These are phyloP conservation scores for Stropharia rugosoannulata DNA, from an alignment of 768 basidiomycete species.

Conservation along the genomic window DNA sequence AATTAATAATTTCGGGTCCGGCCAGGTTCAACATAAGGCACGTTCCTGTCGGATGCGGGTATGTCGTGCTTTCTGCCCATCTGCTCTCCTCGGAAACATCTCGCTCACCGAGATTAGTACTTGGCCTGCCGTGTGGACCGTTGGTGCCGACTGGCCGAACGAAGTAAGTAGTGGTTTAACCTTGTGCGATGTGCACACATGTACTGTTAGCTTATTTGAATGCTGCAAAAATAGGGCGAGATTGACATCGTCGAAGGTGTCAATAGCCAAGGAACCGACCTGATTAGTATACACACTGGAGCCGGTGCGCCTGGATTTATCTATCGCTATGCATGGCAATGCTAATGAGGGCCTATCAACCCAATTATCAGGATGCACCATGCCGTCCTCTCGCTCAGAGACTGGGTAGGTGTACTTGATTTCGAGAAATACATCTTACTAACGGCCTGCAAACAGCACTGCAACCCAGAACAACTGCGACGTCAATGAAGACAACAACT, in stretches of 20 bases:
- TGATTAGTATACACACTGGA: constrained; percentile 43
- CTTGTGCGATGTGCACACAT: background rate
- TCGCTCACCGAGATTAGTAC: constrained; percentile 22
- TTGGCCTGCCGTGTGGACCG: constrained; percentile 51
- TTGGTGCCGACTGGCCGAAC: constrained; percentile 31
- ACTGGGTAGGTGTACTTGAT: constrained; percentile 40
- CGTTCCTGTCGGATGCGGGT: constrained; percentile 61
- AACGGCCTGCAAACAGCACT: constrained; percentile 24
- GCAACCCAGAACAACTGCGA: constrained; percentile 47
- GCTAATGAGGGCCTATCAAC: background rate
- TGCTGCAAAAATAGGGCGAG: constrained; percentile 33
- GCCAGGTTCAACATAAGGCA: constrained; percentile 40
- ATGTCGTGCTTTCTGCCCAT: constrained; percentile 10
- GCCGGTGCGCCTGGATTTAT: constrained; percentile 30
- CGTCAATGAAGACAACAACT: constrained; percentile 43
- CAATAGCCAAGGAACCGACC: constrained; percentile 53
- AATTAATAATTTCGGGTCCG: background rate
- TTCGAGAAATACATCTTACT: background rate
- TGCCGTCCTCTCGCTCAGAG: constrained; percentile 43
- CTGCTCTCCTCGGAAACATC: background rate
- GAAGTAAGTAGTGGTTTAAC: constrained; percentile 22
- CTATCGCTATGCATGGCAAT: background rate
- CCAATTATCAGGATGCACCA: constrained; percentile 43
- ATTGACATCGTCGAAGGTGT: constrained; percentile 59
- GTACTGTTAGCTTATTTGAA: background rate